Evolutionary conservation across 345 rosid genomes (phyloP).

Genomic region (Melastoma malabathricum): DNA sequence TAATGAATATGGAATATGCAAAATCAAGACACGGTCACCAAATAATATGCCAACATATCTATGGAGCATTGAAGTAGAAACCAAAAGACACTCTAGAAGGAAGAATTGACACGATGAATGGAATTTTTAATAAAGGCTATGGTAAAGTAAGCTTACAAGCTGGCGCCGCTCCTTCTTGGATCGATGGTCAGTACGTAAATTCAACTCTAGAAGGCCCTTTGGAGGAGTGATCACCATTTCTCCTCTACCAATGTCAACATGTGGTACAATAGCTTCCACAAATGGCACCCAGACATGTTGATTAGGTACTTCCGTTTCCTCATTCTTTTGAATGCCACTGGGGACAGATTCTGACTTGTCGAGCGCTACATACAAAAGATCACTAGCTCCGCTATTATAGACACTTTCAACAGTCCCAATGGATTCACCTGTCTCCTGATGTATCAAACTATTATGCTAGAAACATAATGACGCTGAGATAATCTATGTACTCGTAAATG

Average conservation of each 20-base stretch:
- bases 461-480: no score
- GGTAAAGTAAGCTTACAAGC: conserved; percentile 54
- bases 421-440: conserved; percentile 61
- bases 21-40: no score
- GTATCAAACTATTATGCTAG: neutral
- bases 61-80: no score
- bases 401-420: conserved; percentile 71
- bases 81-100: no score
- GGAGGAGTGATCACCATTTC: conserved; percentile 84
- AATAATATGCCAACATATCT: no score
- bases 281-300: conserved; percentile 80
- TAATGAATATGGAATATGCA: neutral
- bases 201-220: conserved; percentile 76
- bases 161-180: conserved; percentile 95
- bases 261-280: conserved; percentile 78
- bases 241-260: conserved; percentile 46
- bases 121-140: neutral
- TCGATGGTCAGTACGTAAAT: conserved; percentile 44
- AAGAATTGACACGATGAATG: no score
- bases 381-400: conserved; percentile 67
- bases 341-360: conserved; percentile 20
- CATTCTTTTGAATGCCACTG: conserved; percentile 29
- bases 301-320: conserved; percentile 17
- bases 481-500: no score
- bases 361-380: conserved; percentile 66